A percentile compares a stretch with the other conserved stretches of the same genome.
Conservation (phyloP, 352 stramenopile species). For the Globisporangium barbulae region DNA sequence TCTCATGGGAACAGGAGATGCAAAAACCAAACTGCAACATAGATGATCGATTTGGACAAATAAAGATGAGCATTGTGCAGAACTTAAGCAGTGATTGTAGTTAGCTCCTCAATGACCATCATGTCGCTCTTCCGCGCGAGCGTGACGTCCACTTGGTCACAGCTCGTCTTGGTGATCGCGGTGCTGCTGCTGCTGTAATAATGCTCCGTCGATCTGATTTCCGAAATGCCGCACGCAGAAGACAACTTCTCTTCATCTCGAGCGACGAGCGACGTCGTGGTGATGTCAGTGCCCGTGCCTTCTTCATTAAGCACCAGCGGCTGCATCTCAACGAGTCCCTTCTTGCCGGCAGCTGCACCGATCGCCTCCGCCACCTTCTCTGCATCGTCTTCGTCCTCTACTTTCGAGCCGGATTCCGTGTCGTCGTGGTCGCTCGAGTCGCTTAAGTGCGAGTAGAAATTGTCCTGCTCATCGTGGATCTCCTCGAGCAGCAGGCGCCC, state of each 20-base stretch:
- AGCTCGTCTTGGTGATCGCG: neutral
- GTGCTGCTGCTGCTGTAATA: neutral
- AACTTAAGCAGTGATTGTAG: neutral
- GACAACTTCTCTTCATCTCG: neutral
- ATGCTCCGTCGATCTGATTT: neutral
- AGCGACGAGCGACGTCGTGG: neutral
- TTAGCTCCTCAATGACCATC: neutral
- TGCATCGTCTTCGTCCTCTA: constrained; percentile 8
- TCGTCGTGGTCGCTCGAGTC: constrained; percentile 15
- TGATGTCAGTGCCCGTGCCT: neutral
- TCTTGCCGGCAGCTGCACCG: neutral
- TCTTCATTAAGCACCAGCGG: neutral
- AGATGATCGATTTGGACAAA: neutral
- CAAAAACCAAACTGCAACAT: neutral
- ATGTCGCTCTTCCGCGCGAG: neutral
- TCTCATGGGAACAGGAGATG: neutral
- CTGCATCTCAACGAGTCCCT: neutral
- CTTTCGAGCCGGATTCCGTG: constrained; percentile 7
- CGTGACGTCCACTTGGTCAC: constrained; percentile 14
- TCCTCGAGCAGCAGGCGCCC: constrained; percentile 13
- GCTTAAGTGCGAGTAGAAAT: constrained; percentile 16
- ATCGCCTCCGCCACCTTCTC: neutral
- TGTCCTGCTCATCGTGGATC: constrained; percentile 21
- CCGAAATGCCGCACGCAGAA: neutral
- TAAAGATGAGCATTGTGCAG: neutral